Percentiles rank a stretch among this genome's conserved stretches.
phyloP scores from a whole-genome alignment of 2,329 filamentous ascomycete genomes.

The Ascochyta koolunga region DNA sequence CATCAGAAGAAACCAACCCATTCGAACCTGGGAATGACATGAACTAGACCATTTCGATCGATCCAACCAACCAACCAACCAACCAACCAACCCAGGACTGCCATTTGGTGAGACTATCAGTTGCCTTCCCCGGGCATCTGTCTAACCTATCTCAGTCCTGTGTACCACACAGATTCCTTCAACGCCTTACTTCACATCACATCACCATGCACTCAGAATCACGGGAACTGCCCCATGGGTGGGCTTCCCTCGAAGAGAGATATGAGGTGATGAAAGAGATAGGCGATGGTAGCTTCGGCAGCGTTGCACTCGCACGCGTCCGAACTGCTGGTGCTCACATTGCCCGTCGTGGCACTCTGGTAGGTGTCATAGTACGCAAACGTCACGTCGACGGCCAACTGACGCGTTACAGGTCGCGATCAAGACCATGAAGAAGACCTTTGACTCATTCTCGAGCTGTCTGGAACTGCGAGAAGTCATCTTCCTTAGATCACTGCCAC shows the following conservation, averaged over 20 bases:
- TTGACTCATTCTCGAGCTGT: slow-evolving; percentile 89
- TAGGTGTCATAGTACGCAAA: slow-evolving; percentile 58
- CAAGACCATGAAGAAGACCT: slow-evolving; percentile 99
- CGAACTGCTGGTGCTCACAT: slow-evolving; percentile 87
- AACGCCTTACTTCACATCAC: slow-evolving; percentile 22
- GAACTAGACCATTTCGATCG: slow-evolving; percentile 30
- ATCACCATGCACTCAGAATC: slow-evolving; percentile 72
- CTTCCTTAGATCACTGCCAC: slow-evolving; percentile 86
- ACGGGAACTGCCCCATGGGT: slow-evolving; percentile 73
- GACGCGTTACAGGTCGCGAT: slow-evolving; percentile 77
- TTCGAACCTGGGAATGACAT: slow-evolving; percentile 37
- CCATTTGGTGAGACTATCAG: slow-evolving; percentile 25
- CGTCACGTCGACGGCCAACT: slow-evolving; percentile 19
- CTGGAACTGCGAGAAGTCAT: slow-evolving; percentile 95
- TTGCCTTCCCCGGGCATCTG: neutral
- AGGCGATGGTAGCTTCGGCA: slow-evolving; percentile 98
- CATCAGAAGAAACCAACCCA: neutral
- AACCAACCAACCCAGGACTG: slow-evolving; percentile 19
- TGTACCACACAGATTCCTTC: slow-evolving; percentile 14
- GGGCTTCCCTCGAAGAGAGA: slow-evolving; percentile 80
- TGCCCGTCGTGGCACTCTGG: slow-evolving; percentile 88
- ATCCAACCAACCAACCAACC: slow-evolving; percentile 10
- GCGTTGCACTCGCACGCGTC: slow-evolving; percentile 88
- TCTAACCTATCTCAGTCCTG: slow-evolving; percentile 28
- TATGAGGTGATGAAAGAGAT: slow-evolving; percentile 98